Percentiles rank a stretch among this genome's conserved stretches.
Conservation (phyloP, 106 monocot species). For the Dioscorea dumetorum region DNA sequence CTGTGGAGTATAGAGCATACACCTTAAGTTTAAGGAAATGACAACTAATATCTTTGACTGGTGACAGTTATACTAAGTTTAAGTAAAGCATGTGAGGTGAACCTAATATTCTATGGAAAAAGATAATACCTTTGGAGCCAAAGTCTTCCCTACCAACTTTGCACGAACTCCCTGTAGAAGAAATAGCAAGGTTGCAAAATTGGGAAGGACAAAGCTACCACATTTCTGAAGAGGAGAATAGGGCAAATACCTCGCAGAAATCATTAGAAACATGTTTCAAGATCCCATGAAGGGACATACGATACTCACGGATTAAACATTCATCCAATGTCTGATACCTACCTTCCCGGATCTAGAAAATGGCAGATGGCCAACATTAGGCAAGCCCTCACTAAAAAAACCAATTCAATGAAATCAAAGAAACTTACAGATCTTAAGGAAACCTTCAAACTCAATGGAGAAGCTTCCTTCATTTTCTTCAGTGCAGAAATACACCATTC, state of each 20-base stretch:
- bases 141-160: constrained; percentile 67
- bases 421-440: constrained; percentile 78
- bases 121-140: constrained; percentile 69
- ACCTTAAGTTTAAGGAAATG: too few species aligned
- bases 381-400: not conserved
- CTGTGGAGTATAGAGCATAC: too few species aligned
- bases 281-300: constrained; percentile 84
- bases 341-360: constrained; percentile 76
- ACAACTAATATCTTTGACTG: too few species aligned
- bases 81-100: too few species aligned
- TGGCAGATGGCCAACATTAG: not conserved
- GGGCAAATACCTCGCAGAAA: constrained; percentile 63
- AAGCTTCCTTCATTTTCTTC: constrained; percentile 82
- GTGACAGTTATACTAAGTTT: too few species aligned
- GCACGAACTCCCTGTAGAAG: constrained; percentile 75
- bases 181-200: not conserved
- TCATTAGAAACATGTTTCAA: constrained; percentile 57
- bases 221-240: not conserved
- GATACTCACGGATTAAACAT: constrained; percentile 84
- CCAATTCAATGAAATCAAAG: not conserved
- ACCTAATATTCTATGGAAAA: too few species aligned
- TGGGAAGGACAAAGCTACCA: not conserved
- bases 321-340: constrained; percentile 91
- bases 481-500: constrained; percentile 87
- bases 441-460: constrained; percentile 86